Percentiles rank a stretch among this genome's conserved stretches.
Evolutionary conservation across 495 filamentous ascomycete genomes (phyloP).

Genomic region (Penicillium macrosclerotiorum): DNA sequence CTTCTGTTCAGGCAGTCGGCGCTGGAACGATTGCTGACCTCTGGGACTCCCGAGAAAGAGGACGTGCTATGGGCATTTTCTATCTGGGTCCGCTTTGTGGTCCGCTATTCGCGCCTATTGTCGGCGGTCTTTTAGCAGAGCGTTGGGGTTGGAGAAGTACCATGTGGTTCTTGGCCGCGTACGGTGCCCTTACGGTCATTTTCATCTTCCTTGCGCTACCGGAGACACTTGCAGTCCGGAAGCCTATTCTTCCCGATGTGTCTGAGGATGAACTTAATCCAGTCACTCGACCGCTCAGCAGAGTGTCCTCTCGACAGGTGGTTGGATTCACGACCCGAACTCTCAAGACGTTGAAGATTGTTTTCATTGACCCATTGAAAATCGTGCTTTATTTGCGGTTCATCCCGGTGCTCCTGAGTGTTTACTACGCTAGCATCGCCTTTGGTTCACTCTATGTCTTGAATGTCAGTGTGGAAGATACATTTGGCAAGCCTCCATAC

Average conservation of each 20-base stretch:
- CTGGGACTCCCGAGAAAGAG: conserved; percentile 79
- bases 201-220: conserved; percentile 68
- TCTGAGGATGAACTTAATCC: conserved; percentile 19
- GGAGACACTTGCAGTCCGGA: conserved; percentile 54
- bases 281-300: conserved; percentile 42
- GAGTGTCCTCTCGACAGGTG: conserved; percentile 63
- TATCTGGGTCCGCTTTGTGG: conserved; percentile 89
- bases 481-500: conserved; percentile 74
- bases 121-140: conserved; percentile 74
- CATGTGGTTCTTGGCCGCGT: conserved; percentile 82
- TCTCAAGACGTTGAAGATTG: conserved; percentile 56
- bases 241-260: conserved; percentile 14
- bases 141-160: conserved; percentile 79
- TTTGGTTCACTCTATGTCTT: conserved; percentile 83
- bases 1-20: conserved; percentile 87
- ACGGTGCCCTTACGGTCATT: conserved; percentile 63
- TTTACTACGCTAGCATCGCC: conserved; percentile 78
- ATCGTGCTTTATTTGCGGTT: conserved; percentile 78
- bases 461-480: conserved; percentile 78
- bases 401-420: conserved; percentile 74
- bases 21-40: conserved; percentile 92
- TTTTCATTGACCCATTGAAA: conserved; percentile 76
- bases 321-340: conserved; percentile 53
- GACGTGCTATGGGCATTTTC: conserved; percentile 88
- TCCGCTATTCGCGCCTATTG: conserved; percentile 80